Percentiles rank a stretch among this genome's conserved stretches.
phyloP scores from a whole-genome alignment of 306 rosid species.

The Ziziphus jujuba region DNA sequence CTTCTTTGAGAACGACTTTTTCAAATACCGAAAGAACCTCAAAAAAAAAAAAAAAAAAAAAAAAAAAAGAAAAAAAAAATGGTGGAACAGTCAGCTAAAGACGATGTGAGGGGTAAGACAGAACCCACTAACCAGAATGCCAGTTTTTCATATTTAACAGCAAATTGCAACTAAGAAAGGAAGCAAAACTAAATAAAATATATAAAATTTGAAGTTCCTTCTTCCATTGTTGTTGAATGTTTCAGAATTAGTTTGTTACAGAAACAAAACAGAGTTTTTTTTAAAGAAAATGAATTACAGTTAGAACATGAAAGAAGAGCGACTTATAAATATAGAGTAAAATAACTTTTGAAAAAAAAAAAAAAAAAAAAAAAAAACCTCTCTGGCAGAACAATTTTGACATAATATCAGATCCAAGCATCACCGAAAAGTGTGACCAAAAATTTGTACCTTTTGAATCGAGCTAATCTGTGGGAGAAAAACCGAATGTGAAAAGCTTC shows the following conservation, averaged over 20 bases:
- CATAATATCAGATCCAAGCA: constrained; percentile 30
- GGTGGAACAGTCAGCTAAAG: constrained; percentile 37
- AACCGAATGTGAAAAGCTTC: constrained; percentile 10
- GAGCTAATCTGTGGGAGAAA: constrained; percentile 20
- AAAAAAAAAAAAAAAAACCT: too few relatives aligned
- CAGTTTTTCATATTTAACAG: constrained; percentile 1
- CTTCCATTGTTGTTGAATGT: constrained; percentile 20
- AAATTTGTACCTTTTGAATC: constrained; percentile 43
- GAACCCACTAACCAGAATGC: constrained; percentile 51
- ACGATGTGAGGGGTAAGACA: constrained; percentile 46
- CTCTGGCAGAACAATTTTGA: constrained; percentile 31
- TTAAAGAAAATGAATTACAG: constrained; percentile 36
- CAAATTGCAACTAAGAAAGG: not conserved
- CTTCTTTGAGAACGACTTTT: constrained; percentile 48
- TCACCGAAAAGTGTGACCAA: constrained; percentile 33
- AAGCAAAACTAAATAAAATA: not conserved
- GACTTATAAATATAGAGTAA: constrained; percentile 17
- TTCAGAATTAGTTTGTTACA: constrained; percentile 13
- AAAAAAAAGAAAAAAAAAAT: constrained; percentile 15
- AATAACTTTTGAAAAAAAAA: constrained; percentile 7
- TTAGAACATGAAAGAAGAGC: constrained; percentile 32
- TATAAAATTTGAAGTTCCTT: not conserved
- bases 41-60: not conserved
- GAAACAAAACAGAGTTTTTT: constrained; percentile 8
- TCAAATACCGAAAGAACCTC: not conserved